Base-by-base conservation (phyloP, 495 filamentous ascomycete genomes). In the Penicillium diatomitis region DNA sequence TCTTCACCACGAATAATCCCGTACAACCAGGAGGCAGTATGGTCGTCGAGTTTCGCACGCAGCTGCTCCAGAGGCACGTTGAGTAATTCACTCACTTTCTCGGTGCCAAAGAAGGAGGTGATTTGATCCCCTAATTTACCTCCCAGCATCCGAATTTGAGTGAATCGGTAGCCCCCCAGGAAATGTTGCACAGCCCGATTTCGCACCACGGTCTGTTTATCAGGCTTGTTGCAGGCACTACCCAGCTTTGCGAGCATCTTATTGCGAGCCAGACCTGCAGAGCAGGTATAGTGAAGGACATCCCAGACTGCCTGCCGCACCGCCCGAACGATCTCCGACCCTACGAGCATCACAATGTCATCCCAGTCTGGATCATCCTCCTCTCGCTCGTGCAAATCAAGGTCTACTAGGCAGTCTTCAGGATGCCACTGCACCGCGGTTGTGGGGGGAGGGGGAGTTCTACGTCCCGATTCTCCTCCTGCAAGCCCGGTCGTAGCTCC, bases 191-290 rank as follows among this genome's bases (percentile, higher is more conserved):
- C 71, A 2, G 92, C 90, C 30, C 88, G 80, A 60, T 87, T 88
- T 33, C 91, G 84, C 30, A 97, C 81, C 33, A 96, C 77, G 0
- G 89, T 98, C 57, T 98, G 92, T 51, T 85, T 80, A 64, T 96
- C 90, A 33, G 92, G 94, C 61, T 98, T 98, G 66, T 87, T 89
- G 70, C 87, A 78, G 27, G 78, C 87, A 32, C 87, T 92, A 48
- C 91, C 92, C 44, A 97, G 72, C 70, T 97, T 98, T 41, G 89
- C 87, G 50, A 97, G 77, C 83, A 96, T 90, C 66, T 96, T 98
- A 69, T 96, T 97, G 32, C 77, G 77, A 10, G 89, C 85, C 54
- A 98, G 72, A 5, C 92, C 92, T 1, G 78, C 92, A 28, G 88
- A 91, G 66, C 88, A 96, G 10, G 91, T 96, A 62, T 97, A 97